A percentile compares a stretch with the other conserved stretches of the same genome.
Evolutionary conservation across 2,329 filamentous ascomycete genomes (phyloP).

Genomic region (Ceratocystis alfenasii): DNA sequence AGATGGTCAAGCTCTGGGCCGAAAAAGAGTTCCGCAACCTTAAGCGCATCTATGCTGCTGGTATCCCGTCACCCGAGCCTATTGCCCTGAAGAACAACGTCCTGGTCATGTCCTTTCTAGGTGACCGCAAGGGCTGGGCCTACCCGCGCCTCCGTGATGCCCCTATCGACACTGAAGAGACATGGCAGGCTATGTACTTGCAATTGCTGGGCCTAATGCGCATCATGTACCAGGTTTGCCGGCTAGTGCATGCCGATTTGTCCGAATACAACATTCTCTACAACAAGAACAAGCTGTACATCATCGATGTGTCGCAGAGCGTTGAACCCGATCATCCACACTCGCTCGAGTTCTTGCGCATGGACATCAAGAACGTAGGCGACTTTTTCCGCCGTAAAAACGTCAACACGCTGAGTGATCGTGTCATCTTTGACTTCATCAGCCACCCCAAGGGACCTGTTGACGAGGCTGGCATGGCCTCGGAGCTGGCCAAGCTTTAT

Average conservation of each 20-base stretch:
- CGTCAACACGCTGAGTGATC: constrained; percentile 69
- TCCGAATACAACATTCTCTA: constrained; percentile 98
- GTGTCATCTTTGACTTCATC: constrained; percentile 74
- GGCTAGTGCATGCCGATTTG: constrained; percentile 86
- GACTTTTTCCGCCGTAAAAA: constrained; percentile 85
- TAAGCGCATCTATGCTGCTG: constrained; percentile 67
- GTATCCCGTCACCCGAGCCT: constrained; percentile 83
- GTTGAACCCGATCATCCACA: constrained; percentile 94
- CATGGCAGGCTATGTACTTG: constrained; percentile 69
- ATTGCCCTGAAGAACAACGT: constrained; percentile 86
- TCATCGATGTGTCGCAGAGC: constrained; percentile 96
- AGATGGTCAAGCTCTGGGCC: constrained; percentile 98
- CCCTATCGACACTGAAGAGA: constrained; percentile 57
- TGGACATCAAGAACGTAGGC: constrained; percentile 95
- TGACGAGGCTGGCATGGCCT: constrained; percentile 48
- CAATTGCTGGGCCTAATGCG: constrained; percentile 83
- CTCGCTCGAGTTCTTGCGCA: constrained; percentile 83
- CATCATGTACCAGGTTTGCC: constrained; percentile 82
- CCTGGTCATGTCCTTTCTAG: constrained; percentile 86
- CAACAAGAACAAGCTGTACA: constrained; percentile 67
- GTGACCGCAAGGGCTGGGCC: constrained; percentile 73
- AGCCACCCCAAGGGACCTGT: constrained; percentile 48
- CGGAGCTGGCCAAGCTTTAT: constrained; percentile 56
- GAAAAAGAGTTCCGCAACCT: constrained; percentile 97
- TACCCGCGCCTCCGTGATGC: constrained; percentile 84